A percentile compares a stretch with the other conserved stretches of the same genome.
Evolutionary conservation across 345 rosid species (phyloP).

Genomic region (Gossypium arboreum): DNA sequence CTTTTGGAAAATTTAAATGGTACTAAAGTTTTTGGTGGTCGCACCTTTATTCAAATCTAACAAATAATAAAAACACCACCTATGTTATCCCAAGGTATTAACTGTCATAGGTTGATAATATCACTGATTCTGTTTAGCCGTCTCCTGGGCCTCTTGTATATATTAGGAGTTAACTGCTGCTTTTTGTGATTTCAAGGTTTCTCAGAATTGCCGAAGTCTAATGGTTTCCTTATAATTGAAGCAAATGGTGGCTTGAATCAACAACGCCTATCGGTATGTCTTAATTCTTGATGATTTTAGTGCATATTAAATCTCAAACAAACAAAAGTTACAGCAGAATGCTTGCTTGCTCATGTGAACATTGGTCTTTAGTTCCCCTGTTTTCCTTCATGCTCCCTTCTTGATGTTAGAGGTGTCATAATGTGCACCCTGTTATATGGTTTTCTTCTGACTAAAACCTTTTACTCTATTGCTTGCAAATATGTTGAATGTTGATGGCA

Average conservation of each 20-base stretch:
- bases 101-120: neutral
- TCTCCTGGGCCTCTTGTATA: neutral
- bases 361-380: neutral
- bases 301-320: constrained; percentile 3
- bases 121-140: neutral
- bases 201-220: constrained; percentile 57
- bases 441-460: neutral
- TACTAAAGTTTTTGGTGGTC: neutral
- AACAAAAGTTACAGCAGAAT: neutral
- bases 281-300: neutral
- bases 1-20: too few relatives aligned
- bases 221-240: constrained; percentile 91
- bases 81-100: neutral
- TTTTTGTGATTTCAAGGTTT: constrained; percentile 28
- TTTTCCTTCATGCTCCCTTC: neutral
- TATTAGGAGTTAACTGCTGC: constrained; percentile 19
- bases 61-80: neutral
- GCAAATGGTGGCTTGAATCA: constrained; percentile 98
- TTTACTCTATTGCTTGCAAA: neutral
- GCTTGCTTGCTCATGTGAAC: neutral
- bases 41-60: neutral
- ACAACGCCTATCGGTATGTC: constrained; percentile 93
- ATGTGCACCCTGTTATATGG: neutral
- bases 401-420: neutral
- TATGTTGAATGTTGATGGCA: neutral